Base-by-base conservation (phyloP, 23 red algal species). In the Cyanidiococcus yangmingshanensis region DNA sequence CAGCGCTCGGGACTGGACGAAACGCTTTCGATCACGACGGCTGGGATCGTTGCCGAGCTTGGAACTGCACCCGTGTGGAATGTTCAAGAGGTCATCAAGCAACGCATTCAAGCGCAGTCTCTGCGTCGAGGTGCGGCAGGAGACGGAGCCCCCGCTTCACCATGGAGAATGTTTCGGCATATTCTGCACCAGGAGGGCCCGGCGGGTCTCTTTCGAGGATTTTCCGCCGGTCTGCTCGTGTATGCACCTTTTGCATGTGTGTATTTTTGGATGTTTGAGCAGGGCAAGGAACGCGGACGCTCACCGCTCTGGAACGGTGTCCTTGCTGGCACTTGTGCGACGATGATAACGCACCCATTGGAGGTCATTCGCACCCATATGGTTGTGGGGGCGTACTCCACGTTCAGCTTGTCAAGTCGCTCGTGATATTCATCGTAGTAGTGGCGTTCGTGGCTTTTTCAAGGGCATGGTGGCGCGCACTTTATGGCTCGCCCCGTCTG, bases 231-330 rank as follows among this genome's bases (percentile, higher is more conserved):
- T n/a, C 68, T 81, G 59, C 1, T 81, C 34, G 59, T 71, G 2
- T 81, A 71, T 29, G 41, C 41, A 16, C 78, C 78, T 0, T 81
- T 81, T 59, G 40, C 78, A 1, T 67, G 58, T 39, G 36, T 81
- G 16, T 81, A 81, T 57, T 81, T 81, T 81, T 57, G 58, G 68
- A 71, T 67, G 0, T 81, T 81, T 81, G 78, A 81, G 30, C 68
- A 71, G 41, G 68, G 78, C 37, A 33, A 39, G 29, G 45, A 2
- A 25, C 3, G 59, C 2, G 18, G 26, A 1, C 40, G 57, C 7
- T 15, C 38, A 54, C 41, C 77, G n/a, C 17, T 38, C 18, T 15
- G 32, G 15, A 71, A 81, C 38, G 78, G 78, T 7, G 21, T 58
- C 37, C 2, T 1, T 16, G 39, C 58, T 58, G 78, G 38, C 3